Base-by-base conservation (phyloP, 805 yeast species). In the Starmerella etchellsii region DNA sequence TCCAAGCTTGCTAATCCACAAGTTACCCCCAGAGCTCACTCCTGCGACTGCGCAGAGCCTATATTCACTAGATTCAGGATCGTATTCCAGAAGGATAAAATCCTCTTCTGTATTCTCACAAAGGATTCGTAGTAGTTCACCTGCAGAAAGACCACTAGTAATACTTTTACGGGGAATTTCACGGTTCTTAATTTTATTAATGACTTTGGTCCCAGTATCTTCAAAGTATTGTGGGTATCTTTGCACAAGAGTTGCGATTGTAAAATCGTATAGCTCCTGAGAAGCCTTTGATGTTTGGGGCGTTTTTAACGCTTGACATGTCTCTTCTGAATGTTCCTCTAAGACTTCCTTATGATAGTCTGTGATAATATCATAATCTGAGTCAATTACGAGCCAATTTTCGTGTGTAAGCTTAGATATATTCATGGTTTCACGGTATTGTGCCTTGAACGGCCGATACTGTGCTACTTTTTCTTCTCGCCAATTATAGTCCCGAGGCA, bases 21-120 rank as follows among this genome's bases (percentile, higher is more conserved):
- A 88, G 1, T 78, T 73, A 1, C 88, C 83, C 1, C 88, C 84
- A 49, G 77, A 78, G 50, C 77, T 77, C 6, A 76, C 74, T 18
- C 76, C 68, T 3, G 70, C 60, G 8, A 75, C 73, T 0, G 74
- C 76, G 39, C 77, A 63, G 32, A 76, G 55, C 21, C 68, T 62
- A 54, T 78, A 80, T 39, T 40, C 51, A 31, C 41, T 44, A 16
- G 23, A 42, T 8, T 48, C 35, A 13, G 37, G 33, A 24, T 55
- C 53, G 51, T 78, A 85, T 41, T 71, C 72, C 15, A 67, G 67
- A 6, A 80, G 57, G 31, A 79, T 53, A 40, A 76, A 66, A 53
- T 81, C 87, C 50, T 78, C 85, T 49, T 78, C 82, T 2, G 74
- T 63, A 31, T 68, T 61, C 30, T 52, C 45, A 30, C 37, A 31